phyloP scores from a whole-genome alignment of 2,329 filamentous ascomycete species.

The Dichotomopilus funicola region DNA sequence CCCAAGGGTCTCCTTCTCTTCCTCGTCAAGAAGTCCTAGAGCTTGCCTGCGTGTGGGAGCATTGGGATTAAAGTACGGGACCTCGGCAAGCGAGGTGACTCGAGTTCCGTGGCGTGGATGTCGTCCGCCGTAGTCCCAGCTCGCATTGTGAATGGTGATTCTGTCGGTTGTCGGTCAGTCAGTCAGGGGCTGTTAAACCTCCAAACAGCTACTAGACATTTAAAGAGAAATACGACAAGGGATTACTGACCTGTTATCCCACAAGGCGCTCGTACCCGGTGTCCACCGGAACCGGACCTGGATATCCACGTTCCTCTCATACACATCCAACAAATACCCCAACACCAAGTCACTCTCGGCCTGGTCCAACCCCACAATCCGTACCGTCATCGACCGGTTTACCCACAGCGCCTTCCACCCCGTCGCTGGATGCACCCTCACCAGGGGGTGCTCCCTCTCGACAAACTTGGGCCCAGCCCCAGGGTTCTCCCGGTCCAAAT shows the following conservation, averaged over 20 bases:
- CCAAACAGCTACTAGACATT: no score
- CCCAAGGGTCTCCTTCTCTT: neutral
- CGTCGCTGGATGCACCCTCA: slow-evolving; percentile 1
- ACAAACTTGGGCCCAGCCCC: neutral
- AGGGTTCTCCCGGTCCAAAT: slow-evolving; percentile 4
- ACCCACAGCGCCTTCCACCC: slow-evolving; percentile 7
- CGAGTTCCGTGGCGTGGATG: slow-evolving; percentile 5
- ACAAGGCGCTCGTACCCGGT: neutral
- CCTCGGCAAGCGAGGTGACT: slow-evolving; percentile 3
- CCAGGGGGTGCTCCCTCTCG: neutral
- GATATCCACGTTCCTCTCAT: slow-evolving; percentile 2
- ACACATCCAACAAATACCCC: slow-evolving; percentile 1
- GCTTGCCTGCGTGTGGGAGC: slow-evolving; percentile 2
- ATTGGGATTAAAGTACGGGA: slow-evolving; percentile 1
- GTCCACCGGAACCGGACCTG: slow-evolving; percentile 5
- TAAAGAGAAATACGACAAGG: neutral
- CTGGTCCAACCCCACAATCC: slow-evolving; percentile 3
- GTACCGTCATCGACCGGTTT: slow-evolving; percentile 3
- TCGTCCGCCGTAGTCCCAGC: slow-evolving; percentile 5
- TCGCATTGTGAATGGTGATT: slow-evolving; percentile 8
- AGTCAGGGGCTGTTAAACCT: no score
- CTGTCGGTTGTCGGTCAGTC: neutral
- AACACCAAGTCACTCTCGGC: slow-evolving; percentile 5
- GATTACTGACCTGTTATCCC: slow-evolving; percentile 5
- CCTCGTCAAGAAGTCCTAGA: slow-evolving; percentile 2